Base-by-base conservation (phyloP, 805 yeast species). In the Teunomyces kruisii region DNA sequence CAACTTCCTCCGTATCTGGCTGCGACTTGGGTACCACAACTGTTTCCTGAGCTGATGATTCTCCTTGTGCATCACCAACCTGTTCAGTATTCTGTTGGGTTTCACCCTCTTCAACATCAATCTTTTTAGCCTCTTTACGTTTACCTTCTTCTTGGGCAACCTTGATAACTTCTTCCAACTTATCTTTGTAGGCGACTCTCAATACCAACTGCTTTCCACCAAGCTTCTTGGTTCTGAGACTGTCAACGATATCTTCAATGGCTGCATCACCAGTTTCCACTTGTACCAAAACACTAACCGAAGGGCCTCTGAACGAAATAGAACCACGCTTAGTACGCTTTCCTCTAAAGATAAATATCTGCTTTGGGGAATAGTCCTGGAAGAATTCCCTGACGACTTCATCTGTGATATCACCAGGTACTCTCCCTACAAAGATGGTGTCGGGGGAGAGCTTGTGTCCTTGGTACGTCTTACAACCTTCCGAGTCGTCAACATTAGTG, bases 261-360 rank as follows among this genome's bases (percentile, higher is more conserved):
- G 74, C 73, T 14, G 59, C 68, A 2, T 64, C 72, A 6, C n/a
- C 69, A 4, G 36, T 37, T 13, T 70, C 67, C 46, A 77, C 63
- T 39, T 72, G 77, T 41, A 72, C 76, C 65, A 75, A 74, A 42
- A 87, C 88, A 42, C 77, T 74, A 10, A 74, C 72, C 42, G 66
- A 65, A 6, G 38, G 24, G 39, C 65, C 68, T 26, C 61, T 62
- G 48, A 70, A 61, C 43, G 54, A 55, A 32, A 56, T 53, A 44
- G 49, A 51, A 26, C 56, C 54, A 33, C 57, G 54, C 44, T 53
- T 54, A 32, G 57, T 52, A 38, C 64, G 66, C 41, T 53, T 55
- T 32, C 68, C 68, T 53, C 70, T 74, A 55, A 71, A 75, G 35
- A 80, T 68, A 58, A 71, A 74, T 32, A 79, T 70, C 35, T 72